phyloP scores from a whole-genome alignment of 345 rosid species.

The Nephelium lappaceum region DNA sequence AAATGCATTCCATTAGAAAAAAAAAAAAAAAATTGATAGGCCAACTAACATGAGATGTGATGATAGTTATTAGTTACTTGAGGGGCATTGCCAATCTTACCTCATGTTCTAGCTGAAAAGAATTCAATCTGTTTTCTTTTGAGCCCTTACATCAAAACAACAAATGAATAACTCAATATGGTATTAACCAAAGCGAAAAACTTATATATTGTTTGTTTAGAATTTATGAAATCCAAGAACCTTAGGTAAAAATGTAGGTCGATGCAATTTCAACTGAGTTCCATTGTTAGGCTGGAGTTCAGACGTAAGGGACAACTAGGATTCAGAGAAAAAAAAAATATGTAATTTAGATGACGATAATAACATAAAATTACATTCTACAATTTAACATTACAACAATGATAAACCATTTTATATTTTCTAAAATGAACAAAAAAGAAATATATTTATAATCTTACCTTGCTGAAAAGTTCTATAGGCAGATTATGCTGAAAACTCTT shows the following conservation, averaged over 20 bases:
- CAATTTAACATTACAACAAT: slow-evolving; percentile 3
- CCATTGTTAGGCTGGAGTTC: slow-evolving; percentile 56
- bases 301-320: slow-evolving; percentile 67
- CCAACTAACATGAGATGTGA: not conserved
- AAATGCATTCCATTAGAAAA: not conserved
- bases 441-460: slow-evolving; percentile 48
- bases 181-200: slow-evolving; percentile 16
- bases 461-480: slow-evolving; percentile 83
- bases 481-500: slow-evolving; percentile 61
- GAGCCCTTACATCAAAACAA: slow-evolving; percentile 64
- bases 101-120: slow-evolving; percentile 63
- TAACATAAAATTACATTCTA: not conserved
- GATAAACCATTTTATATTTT: not conserved
- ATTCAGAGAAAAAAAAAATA: slow-evolving; percentile 11
- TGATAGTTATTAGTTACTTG: not conserved
- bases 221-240: slow-evolving; percentile 31
- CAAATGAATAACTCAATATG: slow-evolving; percentile 35
- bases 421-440: not conserved
- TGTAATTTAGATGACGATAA: not conserved
- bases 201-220: not conserved
- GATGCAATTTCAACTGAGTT: slow-evolving; percentile 43
- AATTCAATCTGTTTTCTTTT: slow-evolving; percentile 80
- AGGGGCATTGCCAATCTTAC: slow-evolving; percentile 34
- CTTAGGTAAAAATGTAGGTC: slow-evolving; percentile 49
- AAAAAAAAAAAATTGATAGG: not conserved